Percentiles rank a stretch among this genome's conserved stretches.
These are phyloP conservation scores for Colletotrichum tropicicola DNA, from an alignment of 2,329 filamentous ascomycete species.

Conservation along the genomic window DNA sequence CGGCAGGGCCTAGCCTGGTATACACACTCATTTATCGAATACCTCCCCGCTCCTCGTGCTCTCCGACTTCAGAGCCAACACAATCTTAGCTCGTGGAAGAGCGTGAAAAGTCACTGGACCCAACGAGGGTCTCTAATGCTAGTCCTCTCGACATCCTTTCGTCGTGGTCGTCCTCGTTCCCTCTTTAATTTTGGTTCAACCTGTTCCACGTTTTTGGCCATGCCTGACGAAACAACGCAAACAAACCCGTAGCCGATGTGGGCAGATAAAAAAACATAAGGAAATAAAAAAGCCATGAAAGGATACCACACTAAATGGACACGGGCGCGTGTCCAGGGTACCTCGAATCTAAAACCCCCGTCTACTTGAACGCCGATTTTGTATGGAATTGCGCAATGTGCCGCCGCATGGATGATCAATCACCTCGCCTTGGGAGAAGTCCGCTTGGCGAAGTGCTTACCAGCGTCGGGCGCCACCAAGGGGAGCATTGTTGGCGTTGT, in stretches of 20 bases:
- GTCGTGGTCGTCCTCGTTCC: conserved; percentile 25
- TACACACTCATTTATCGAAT: conserved; percentile 29
- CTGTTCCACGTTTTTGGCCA: conserved; percentile 27
- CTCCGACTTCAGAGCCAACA: conserved; percentile 4
- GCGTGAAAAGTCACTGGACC: conserved; percentile 25
- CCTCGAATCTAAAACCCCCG: conserved; percentile 22
- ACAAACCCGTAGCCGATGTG: conserved; percentile 19
- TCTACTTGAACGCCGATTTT: conserved; percentile 31
- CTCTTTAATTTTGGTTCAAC: conserved; percentile 29
- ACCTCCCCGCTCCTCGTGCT: conserved; percentile 1
- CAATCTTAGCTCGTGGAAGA: conserved; percentile 11
- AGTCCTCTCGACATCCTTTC: conserved; percentile 14
- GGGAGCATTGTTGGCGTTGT: conserved; percentile 60
- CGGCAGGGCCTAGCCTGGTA: conserved; percentile 1
- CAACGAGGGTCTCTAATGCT: conserved; percentile 25
- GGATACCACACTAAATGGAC: conserved; percentile 19
- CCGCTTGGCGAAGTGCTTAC: conserved; percentile 43
- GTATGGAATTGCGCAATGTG: conserved; percentile 24
- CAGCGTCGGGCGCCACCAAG: conserved; percentile 58
- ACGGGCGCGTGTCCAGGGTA: conserved; percentile 8
- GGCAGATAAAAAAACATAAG: conserved; percentile 1
- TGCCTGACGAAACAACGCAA: conserved; percentile 19
- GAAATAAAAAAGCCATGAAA: conserved; percentile 11
- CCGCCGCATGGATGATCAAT: conserved; percentile 23
- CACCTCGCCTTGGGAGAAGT: not conserved